A percentile compares a stretch with the other conserved stretches of the same genome.
Evolutionary conservation across 2,329 filamentous ascomycete species (phyloP).

Genomic region (Calonectria leucothoes): DNA sequence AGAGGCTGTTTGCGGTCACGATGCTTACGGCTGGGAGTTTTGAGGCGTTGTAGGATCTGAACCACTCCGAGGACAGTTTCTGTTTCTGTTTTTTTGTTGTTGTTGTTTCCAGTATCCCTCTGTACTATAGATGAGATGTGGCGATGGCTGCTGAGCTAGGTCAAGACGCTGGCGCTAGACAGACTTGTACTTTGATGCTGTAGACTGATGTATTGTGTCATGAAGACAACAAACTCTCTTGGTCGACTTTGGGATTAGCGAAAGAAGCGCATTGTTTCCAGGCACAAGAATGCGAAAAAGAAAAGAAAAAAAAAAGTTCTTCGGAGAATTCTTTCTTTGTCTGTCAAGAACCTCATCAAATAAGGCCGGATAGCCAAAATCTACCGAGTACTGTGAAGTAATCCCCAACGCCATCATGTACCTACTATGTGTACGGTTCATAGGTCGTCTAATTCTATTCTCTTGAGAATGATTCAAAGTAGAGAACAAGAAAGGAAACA

Average conservation of each 20-base stretch:
- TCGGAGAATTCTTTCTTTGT: background rate
- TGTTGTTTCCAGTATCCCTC: conserved; percentile 7
- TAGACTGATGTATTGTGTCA: background rate
- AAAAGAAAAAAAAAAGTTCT: background rate
- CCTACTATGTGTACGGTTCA: background rate
- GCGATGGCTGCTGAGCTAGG: background rate
- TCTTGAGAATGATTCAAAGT: background rate
- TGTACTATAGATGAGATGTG: conserved; percentile 18
- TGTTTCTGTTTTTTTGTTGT: conserved; percentile 10
- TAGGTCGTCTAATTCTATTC: background rate
- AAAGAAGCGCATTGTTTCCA: background rate
- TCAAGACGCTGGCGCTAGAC: background rate
- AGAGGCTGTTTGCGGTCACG: conserved; percentile 21
- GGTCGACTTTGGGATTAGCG: background rate
- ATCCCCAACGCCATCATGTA: background rate
- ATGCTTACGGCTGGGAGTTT: conserved; percentile 22
- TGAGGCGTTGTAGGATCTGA: conserved; percentile 34
- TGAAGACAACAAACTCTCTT: background rate
- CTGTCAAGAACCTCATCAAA: background rate
- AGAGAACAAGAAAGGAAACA: no score
- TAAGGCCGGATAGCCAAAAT: no score
- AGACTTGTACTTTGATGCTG: conserved; percentile 6
- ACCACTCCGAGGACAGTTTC: background rate
- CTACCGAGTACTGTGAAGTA: background rate
- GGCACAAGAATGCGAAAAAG: background rate